Conservation (phyloP, 2,329 filamentous ascomycete genomes). For the Aciculosporium take region DNA sequence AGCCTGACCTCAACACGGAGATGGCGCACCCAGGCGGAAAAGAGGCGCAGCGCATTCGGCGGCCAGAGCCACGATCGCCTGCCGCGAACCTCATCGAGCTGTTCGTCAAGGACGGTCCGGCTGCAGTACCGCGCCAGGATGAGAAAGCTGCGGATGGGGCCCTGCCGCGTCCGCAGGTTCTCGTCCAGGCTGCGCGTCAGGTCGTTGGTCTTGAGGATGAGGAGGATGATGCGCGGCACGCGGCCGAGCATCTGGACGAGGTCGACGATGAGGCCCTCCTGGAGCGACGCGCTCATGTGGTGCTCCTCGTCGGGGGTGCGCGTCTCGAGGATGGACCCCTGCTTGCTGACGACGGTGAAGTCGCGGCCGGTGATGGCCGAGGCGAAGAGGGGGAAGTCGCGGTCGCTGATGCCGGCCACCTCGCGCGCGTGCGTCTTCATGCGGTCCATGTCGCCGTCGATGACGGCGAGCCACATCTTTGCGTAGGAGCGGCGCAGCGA, state of each 20-base stretch:
- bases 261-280: slow-evolving; percentile 77
- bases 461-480: slow-evolving; percentile 92
- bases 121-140: slow-evolving; percentile 57
- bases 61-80: slow-evolving; percentile 45
- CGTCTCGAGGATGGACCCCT: slow-evolving; percentile 39
- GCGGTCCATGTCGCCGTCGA: slow-evolving; percentile 68
- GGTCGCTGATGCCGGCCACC: slow-evolving; percentile 75
- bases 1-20: slow-evolving; percentile 49
- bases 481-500: slow-evolving; percentile 73
- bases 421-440: slow-evolving; percentile 87
- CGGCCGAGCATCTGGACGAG: slow-evolving; percentile 77
- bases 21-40: slow-evolving; percentile 44
- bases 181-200: slow-evolving; percentile 88
- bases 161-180: slow-evolving; percentile 61
- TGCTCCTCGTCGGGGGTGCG: slow-evolving; percentile 69
- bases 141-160: slow-evolving; percentile 50
- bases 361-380: slow-evolving; percentile 93
- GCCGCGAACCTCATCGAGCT: slow-evolving; percentile 40
- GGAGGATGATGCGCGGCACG: slow-evolving; percentile 79
- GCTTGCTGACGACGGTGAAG: slow-evolving; percentile 57
- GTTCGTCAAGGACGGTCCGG: slow-evolving; percentile 50
- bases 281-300: slow-evolving; percentile 67
- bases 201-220: slow-evolving; percentile 97
- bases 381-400: slow-evolving; percentile 88
- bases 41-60: slow-evolving; percentile 36